A percentile compares a stretch with the other conserved stretches of the same genome.
phyloP scores from a whole-genome alignment of 1,284 basidiomycete species.

The Cutaneotrichosporon spelunceum region DNA sequence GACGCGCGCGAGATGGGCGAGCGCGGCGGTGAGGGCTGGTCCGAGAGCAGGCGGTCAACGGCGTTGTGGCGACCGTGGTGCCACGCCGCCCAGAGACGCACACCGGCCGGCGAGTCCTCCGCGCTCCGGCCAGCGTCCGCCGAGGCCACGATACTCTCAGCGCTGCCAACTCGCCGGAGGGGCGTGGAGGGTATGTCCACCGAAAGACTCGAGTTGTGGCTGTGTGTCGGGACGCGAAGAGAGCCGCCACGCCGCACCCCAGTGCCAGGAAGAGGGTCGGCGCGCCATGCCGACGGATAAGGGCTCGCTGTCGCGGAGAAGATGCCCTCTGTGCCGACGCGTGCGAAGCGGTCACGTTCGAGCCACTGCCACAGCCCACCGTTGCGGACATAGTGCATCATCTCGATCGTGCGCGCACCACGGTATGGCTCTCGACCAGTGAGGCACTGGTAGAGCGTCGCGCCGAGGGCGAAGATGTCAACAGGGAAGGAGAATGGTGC shows the following conservation, averaged over 20 bases:
- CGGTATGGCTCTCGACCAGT: constrained; percentile 54
- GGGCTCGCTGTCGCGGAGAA: constrained; percentile 25
- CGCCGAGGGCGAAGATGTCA: constrained; percentile 56
- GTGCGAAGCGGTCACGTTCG: constrained; percentile 44
- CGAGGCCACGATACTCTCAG: constrained; percentile 36
- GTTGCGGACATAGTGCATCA: constrained; percentile 52
- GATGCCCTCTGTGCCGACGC: constrained; percentile 25
- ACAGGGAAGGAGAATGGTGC: constrained; percentile 53
- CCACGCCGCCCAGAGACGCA: constrained; percentile 42
- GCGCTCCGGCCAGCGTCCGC: constrained; percentile 24
- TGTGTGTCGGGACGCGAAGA: constrained; percentile 28
- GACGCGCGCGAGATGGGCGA: constrained; percentile 3
- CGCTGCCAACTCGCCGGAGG: constrained; percentile 26
- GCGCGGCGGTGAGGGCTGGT: not conserved
- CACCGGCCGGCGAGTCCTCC: constrained; percentile 20
- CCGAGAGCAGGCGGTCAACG: constrained; percentile 12
- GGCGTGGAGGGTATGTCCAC: constrained; percentile 31
- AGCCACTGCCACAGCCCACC: constrained; percentile 55
- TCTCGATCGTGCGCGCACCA: constrained; percentile 50
- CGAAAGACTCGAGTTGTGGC: not conserved
- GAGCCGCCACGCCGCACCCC: constrained; percentile 34
- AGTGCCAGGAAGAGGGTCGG: constrained; percentile 14
- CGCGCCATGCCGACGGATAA: constrained; percentile 41
- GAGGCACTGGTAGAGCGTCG: constrained; percentile 53
- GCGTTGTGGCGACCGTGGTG: constrained; percentile 19